phyloP scores from a whole-genome alignment of 139 green algal species.

The Diplosphaera chodatii region DNA sequence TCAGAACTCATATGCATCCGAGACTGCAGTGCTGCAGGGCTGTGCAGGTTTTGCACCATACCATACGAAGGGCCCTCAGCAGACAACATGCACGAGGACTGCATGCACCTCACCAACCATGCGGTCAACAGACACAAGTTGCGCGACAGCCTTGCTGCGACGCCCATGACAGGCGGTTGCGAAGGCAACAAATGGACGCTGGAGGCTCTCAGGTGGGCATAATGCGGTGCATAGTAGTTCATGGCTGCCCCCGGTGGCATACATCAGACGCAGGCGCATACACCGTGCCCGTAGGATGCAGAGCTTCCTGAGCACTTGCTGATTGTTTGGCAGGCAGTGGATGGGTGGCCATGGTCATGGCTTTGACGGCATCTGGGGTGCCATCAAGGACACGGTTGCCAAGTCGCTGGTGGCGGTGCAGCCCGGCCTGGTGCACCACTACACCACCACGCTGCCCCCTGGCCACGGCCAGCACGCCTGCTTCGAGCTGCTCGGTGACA shows the following conservation, averaged over 20 bases:
- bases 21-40: slow-evolving; percentile 16
- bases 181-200: slow-evolving; percentile 59
- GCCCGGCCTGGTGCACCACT: slow-evolving; percentile 70
- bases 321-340: slow-evolving; percentile 12
- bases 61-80: slow-evolving; percentile 46
- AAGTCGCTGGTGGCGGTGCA: slow-evolving; percentile 60
- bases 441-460: slow-evolving; percentile 41
- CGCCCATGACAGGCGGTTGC: slow-evolving; percentile 5
- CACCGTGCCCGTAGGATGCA: too few species aligned
- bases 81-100: slow-evolving; percentile 53
- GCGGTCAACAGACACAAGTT: slow-evolving; percentile 47
- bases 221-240: too few species aligned
- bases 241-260: too few species aligned
- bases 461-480: slow-evolving; percentile 60
- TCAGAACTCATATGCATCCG: too few species aligned
- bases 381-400: slow-evolving; percentile 52
- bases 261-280: too few species aligned
- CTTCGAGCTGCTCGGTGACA: slow-evolving; percentile 66
- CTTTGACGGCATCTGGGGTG: slow-evolving; percentile 41
- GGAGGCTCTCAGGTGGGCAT: slow-evolving; percentile 26
- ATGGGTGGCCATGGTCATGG: slow-evolving; percentile 27
- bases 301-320: too few species aligned
- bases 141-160: slow-evolving; percentile 28
- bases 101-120: slow-evolving; percentile 77
- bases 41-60: slow-evolving; percentile 61